Conservation (phyloP, 345 rosid genomes). For the Pistacia atlantica region DNA sequence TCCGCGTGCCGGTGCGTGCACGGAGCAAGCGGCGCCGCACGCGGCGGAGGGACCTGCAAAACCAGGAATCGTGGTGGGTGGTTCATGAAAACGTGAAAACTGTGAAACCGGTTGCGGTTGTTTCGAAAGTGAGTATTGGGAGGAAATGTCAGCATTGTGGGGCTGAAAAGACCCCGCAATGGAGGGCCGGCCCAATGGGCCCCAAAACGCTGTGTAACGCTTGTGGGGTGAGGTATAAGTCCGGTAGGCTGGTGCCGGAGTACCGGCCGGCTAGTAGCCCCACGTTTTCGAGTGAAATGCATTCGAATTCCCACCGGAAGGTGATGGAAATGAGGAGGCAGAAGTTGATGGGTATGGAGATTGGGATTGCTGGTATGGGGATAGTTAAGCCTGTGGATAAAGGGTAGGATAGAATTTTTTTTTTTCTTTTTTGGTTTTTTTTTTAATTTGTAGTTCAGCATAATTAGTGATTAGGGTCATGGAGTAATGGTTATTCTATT, state of each 20-base stretch:
- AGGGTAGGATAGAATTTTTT: slow-evolving; percentile 23
- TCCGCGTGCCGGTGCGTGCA: slow-evolving; percentile 52
- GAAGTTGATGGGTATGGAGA: slow-evolving; percentile 22
- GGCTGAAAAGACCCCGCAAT: slow-evolving; percentile 84
- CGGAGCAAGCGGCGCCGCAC: slow-evolving; percentile 61
- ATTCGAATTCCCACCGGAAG: slow-evolving; percentile 85
- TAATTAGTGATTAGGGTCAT: slow-evolving; percentile 36
- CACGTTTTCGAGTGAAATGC: slow-evolving; percentile 55
- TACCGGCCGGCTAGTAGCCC: slow-evolving; percentile 86
- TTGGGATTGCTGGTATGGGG: slow-evolving; percentile 16
- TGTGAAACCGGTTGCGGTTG: slow-evolving; percentile 13
- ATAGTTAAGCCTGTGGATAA: slow-evolving; percentile 48
- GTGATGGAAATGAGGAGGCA: slow-evolving; percentile 79
- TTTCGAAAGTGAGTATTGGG: slow-evolving; percentile 36
- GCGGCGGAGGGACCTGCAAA: slow-evolving; percentile 37
- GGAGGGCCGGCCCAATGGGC: slow-evolving; percentile 84
- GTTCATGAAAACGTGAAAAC: slow-evolving; percentile 27
- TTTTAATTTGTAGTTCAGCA: slow-evolving; percentile 19
- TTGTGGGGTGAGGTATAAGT: slow-evolving; percentile 85
- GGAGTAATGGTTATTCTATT: slow-evolving; percentile 23
- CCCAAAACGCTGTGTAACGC: slow-evolving; percentile 89
- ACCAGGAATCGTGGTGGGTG: slow-evolving; percentile 34
- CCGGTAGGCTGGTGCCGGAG: slow-evolving; percentile 82
- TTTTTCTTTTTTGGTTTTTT: neutral
- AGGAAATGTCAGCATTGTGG: slow-evolving; percentile 88